Evolutionary conservation across 1,139 yeast species (phyloP).

Genomic region (Hyphopichia khmerensis): DNA sequence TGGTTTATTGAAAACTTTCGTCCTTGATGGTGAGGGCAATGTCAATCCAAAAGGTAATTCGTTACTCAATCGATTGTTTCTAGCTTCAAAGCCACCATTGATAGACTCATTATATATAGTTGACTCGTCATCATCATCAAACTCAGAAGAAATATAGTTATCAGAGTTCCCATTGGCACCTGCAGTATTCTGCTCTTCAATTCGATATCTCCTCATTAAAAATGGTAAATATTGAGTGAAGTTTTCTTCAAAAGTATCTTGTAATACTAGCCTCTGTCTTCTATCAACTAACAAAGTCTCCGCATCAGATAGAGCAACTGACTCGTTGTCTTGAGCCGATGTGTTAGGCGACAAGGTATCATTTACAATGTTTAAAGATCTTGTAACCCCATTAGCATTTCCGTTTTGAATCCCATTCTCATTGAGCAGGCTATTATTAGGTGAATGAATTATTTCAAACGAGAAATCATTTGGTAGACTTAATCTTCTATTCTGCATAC

Average conservation of each 20-base stretch:
- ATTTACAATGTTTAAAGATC: neutral
- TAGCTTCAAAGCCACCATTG: neutral
- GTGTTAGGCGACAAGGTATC: slow-evolving; percentile 5
- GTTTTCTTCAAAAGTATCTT: slow-evolving; percentile 35
- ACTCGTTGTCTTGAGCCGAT: slow-evolving; percentile 5
- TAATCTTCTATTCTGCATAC: neutral
- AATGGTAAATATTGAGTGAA: slow-evolving; percentile 40
- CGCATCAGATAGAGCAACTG: slow-evolving; percentile 22
- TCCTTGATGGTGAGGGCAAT: neutral
- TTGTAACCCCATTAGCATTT: neutral
- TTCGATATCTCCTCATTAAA: slow-evolving; percentile 27
- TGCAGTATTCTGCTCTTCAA: slow-evolving; percentile 7
- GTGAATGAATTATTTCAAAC: slow-evolving; percentile 3
- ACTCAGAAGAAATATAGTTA: slow-evolving; percentile 2
- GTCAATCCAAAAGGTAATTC: neutral
- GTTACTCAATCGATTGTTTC: neutral
- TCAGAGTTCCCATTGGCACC: neutral
- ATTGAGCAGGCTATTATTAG: neutral
- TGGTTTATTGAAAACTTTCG: slow-evolving; percentile 12
- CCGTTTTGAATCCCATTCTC: neutral
- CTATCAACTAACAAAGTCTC: slow-evolving; percentile 21
- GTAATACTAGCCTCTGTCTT: slow-evolving; percentile 30
- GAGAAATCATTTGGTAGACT: slow-evolving; percentile 3
- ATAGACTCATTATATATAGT: slow-evolving; percentile 21
- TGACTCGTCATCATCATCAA: slow-evolving; percentile 18